phyloP scores from a whole-genome alignment of 495 filamentous ascomycete species.

The Podospora didyma region DNA sequence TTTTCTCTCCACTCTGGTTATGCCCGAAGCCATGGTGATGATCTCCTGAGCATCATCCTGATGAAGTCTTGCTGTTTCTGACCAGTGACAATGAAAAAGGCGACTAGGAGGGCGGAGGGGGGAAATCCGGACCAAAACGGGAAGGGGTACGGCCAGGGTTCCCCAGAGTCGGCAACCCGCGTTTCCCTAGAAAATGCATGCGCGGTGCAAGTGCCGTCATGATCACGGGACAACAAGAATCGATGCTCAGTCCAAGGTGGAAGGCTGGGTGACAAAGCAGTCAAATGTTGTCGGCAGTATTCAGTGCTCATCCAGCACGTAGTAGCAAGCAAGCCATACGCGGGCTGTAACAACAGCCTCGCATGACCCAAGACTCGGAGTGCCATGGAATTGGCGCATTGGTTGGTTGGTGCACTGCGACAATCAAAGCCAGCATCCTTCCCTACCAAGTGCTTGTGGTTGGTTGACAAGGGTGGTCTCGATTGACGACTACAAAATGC shows the following conservation, averaged over 20 bases:
- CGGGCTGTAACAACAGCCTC: too few relatives aligned
- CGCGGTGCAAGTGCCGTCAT: background rate
- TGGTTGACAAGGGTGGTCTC: too few relatives aligned
- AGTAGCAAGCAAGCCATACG: too few relatives aligned
- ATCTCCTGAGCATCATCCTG: conserved; percentile 12
- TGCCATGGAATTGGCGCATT: too few relatives aligned
- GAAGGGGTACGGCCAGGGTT: conserved; percentile 3
- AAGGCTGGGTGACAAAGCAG: too few relatives aligned
- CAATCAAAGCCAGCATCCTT: too few relatives aligned
- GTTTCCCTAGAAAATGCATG: background rate
- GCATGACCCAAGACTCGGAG: too few relatives aligned
- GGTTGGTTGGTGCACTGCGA: too few relatives aligned
- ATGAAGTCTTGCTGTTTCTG: conserved; percentile 20
- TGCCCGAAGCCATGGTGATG: conserved; percentile 2
- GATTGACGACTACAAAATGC: too few relatives aligned
- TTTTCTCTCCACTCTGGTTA: background rate
- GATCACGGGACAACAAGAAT: background rate
- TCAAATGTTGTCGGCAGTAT: too few relatives aligned
- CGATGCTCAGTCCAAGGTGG: background rate
- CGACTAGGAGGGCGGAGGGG: conserved; percentile 14
- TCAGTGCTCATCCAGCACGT: too few relatives aligned
- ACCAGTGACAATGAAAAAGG: conserved; percentile 16
- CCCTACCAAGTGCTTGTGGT: too few relatives aligned
- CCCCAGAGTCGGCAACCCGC: conserved; percentile 1
- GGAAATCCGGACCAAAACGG: conserved; percentile 8